Evolutionary conservation across 129 eudicot genomes (phyloP), one percentile per base, ranked within the genome.

Genomic region (Scalesia atractyloides): DNA sequence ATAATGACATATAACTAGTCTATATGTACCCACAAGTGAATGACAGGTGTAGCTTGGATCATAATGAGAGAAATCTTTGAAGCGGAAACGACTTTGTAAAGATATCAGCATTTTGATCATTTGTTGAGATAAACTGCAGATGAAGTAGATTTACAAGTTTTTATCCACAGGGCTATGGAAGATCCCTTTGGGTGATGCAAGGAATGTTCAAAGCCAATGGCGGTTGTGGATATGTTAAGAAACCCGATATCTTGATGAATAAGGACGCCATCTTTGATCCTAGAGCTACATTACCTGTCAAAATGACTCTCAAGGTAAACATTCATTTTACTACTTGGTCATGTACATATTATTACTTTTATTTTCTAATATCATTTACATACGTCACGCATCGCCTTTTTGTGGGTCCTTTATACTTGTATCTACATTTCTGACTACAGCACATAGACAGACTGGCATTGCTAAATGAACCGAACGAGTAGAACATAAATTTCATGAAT

Each of bases 191-290:
- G 98, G 68, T 90, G 75, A 94, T 94, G 98, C 98, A 94, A 46
- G 98, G 97, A 76, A 90, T 94, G 98, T 94, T 94, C 82, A 87
- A 86, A 80, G 87, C 91, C 9, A 94, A 94, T 74, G 98, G 98
- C 56, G 98, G 98, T 19, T 92, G 98, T 47, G 98, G 98, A 66
- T 92, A 87, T 68, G 88, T 92, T 57, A 93, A 90, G 46, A 94
- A 94, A 74, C 98, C 98, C 0, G 91, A 90, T n/a, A 65, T 94
- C 72, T 74, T 94, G 53, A 78, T 94, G 74, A 80, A 86, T 57
- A 49, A 70, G 61, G 88, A 82, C 43, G 3, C 24, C 72, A 74
- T 90, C 57, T 84, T 89, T 73, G 90, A 90, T 74, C 96, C 96
- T 73, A 82, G 78, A 78, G 80, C 16, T 9, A 34, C 74, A 48